Base-by-base conservation (phyloP, 768 basidiomycete species). In the Ramaria sp. region DNA sequence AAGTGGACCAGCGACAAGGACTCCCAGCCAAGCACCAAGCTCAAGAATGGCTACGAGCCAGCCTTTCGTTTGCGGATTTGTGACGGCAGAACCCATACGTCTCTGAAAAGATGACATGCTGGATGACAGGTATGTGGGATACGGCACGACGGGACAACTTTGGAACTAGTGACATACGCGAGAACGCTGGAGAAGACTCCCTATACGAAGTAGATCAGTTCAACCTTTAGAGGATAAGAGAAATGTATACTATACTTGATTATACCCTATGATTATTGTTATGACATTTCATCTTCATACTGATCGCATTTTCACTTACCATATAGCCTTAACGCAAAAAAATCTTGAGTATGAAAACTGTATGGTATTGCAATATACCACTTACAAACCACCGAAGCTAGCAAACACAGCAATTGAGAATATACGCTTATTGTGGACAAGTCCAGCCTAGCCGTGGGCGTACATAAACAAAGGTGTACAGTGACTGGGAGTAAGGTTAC, bases 101-200 rank as follows among this genome's bases (percentile, higher is more conserved):
- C 9, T 41, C 22, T 59, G 16, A 42, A 58, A 56, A 12, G 54
- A 59, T 41, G 41, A 32, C 50, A 49, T 56, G n/a, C 44, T 72
- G 20, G 16, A 6, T 41, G 7, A 66, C 25, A 36, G 75, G 66
- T 60, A 82, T 82, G 10, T 75, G 73, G 38, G 62, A 50, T 78
- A 81, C 80, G 25, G 41, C 36, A 32, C n/a, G 73, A 76, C 52
- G 30, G 27, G 38, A 22, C 25, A 56, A 55, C 37, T 50, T 36
- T 24, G 7, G 38, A 57, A 60, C 27, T 30, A 61, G 9, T 4
- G 42, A 24, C 72, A 38, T 63, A 84, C 82, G 69, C 72, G 44
- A 88, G 77, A 27, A 87, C 83, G 57, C 82, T 79, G 30, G 84
- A 86, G 66, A 88, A 87, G 15, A 88, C 85, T 62, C 84, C 85